Evolutionary conservation across 2,329 filamentous ascomycete genomes (phyloP).

Genomic region (Exophiala oligosperma): DNA sequence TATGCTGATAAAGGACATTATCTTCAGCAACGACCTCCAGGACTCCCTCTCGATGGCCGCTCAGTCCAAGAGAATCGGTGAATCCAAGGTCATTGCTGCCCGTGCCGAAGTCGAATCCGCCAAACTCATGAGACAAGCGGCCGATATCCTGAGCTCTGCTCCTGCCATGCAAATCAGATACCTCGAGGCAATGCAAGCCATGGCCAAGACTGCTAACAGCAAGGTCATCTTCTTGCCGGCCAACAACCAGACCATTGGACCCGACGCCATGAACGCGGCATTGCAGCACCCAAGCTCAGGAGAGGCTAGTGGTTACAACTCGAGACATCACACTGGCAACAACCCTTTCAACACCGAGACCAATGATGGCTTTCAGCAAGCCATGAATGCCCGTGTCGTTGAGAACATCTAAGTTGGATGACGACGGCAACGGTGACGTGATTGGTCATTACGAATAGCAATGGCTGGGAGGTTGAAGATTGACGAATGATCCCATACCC

Average conservation of each 20-base stretch:
- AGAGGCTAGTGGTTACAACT: constrained; percentile 48
- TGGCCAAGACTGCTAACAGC: constrained; percentile 89
- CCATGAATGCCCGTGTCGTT: constrained; percentile 77
- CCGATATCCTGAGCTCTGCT: constrained; percentile 86
- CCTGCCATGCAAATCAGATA: constrained; percentile 99
- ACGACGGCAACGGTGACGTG: not conserved
- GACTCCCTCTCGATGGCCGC: constrained; percentile 97
- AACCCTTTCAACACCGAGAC: constrained; percentile 39
- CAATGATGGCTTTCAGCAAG: constrained; percentile 70
- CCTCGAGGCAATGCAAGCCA: constrained; percentile 96
- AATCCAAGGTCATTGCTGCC: constrained; percentile 96
- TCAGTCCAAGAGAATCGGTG: constrained; percentile 96
- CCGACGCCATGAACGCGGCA: constrained; percentile 47
- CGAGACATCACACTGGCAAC: constrained; percentile 37
- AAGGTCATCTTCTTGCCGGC: constrained; percentile 84
- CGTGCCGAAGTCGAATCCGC: constrained; percentile 95
- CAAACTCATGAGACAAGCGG: constrained; percentile 76
- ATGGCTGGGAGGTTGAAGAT: not conserved
- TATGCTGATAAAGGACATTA: constrained; percentile 99
- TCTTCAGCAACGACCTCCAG: constrained; percentile 93
- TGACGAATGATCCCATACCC: not conserved
- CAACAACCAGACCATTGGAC: constrained; percentile 58
- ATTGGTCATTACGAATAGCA: too few relatives aligned
- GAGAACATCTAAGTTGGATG: constrained; percentile 71
- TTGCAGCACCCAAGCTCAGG: constrained; percentile 45